Evolutionary conservation across 2,329 filamentous ascomycete genomes (phyloP), one percentile per base, ranked within the genome.

Genomic region (Fusarium hainanense): DNA sequence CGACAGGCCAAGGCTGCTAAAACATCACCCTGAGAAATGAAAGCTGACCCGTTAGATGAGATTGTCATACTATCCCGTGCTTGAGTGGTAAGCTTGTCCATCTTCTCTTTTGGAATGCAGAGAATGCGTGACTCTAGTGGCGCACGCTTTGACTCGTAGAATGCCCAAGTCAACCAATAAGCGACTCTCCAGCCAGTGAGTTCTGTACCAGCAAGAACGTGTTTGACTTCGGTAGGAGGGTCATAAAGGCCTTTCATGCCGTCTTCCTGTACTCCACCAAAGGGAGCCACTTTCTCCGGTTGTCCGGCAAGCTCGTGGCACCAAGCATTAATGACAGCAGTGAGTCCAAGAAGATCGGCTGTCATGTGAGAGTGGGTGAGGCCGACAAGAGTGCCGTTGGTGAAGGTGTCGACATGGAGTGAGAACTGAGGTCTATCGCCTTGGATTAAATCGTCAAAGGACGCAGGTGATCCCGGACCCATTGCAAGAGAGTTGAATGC

Each of bases 321-420:
- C 66, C 66, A 64, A 4, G 32, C 63, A 42, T 69, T 23, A 4
- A 69, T 50, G 5, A 69, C 59, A 6, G 63, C 47, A 13, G 58
- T 44, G 16, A 67, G 21, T 1, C 66, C 66, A 49, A 63, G 58
- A 20, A 69, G 14, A 7, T 69, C 66, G 2, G 54, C 59, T 30
- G 58, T 56, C 3, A 69, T 21, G 12, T 69, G 66, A 7, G 58
- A 63, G 2, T 59, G 55, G 0, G 54, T 67, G 21, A 68, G 7
- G 7, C 55, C 63, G 6, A 68, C 63, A 11, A 68, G 58, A 7
- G 63, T 67, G 4, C 66, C 58, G 6, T 68, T 55, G 6, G 47
- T 54, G 25, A 68, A 68, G 3, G 54, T 68, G 14, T 56, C 50
- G 0, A 68, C 58, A 21, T 68, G 63, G 3, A 68, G 37, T 23